Evolutionary conservation across 306 rosid species (phyloP), one percentile per base, ranked within the genome.

Genomic region (Arachis hypogaea): DNA sequence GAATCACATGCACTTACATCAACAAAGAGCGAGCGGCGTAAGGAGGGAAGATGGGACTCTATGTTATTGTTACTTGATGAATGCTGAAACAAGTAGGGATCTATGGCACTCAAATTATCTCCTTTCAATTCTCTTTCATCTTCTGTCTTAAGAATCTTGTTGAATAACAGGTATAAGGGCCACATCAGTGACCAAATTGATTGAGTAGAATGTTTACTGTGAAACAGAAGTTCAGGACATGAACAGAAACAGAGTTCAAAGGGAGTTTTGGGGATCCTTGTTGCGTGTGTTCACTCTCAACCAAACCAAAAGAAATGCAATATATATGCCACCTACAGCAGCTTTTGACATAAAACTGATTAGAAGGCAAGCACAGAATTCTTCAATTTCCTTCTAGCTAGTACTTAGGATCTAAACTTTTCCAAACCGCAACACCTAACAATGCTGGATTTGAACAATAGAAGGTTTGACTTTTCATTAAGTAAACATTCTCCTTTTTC

Each of bases 111-210:
- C 72, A 88, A 84, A 73, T 73, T 44, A 59, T 85, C 83, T 33
- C 70, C 81, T 45, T 79, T 83, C 36, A 84, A 59, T 73, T 70
- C 87, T 73, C 71, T 76, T 69, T 78, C 89, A 61, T 83, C 92
- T 66, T 85, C 87, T 4, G 82, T 12, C 72, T 82, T 86, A 58
- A 87, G 85, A 82, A 75, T 80, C 81, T 94, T 94, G 81, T 82
- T 92, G 81, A 86, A 82, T 74, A 90, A 77, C 69, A 88, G n/a
- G 72, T 67, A 88, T 66, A 90, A 80, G 72, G 97, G 96, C 97
- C 97, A 88, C 99, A 94, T 94, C 77, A 84, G 76, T 69, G 77
- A 77, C 71, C 78, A 66, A 78, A 79, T 80, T 76, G 63, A 42
- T 68, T 42, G 55, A 12, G 52, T 9, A 73, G 59, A 59, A 57